These are phyloP conservation scores for Trichoderma lentiforme DNA, from an alignment of 2,329 filamentous ascomycete species.

Conservation along the genomic window DNA sequence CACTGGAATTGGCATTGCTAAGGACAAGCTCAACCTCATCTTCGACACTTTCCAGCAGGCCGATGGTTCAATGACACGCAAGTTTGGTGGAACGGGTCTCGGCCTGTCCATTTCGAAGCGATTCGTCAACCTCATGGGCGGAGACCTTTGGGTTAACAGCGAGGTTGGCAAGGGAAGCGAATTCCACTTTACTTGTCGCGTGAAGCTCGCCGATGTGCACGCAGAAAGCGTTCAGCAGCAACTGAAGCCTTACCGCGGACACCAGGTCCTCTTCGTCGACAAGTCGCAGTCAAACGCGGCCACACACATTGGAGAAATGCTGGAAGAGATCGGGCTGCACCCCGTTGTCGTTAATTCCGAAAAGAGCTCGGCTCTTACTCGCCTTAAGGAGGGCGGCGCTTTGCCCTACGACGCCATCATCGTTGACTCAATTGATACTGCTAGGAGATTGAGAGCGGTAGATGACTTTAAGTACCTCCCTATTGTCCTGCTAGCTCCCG, in stretches of 20 bases:
- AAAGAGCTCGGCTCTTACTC: conserved; percentile 58
- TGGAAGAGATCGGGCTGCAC: conserved; percentile 73
- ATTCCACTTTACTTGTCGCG: conserved; percentile 94
- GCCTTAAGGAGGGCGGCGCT: conserved; percentile 51
- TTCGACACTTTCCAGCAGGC: conserved; percentile 99
- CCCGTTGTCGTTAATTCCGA: conserved; percentile 82
- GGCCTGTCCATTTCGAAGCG: conserved; percentile 94
- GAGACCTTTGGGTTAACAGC: conserved; percentile 93
- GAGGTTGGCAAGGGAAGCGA: conserved; percentile 86
- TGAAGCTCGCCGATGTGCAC: conserved; percentile 78
- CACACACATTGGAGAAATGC: conserved; percentile 72
- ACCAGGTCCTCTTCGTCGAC: conserved; percentile 92
- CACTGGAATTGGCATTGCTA: conserved; percentile 93
- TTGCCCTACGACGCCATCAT: conserved; percentile 91
- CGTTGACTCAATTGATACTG: conserved; percentile 89
- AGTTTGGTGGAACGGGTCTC: conserved; percentile 92
- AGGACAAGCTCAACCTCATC: conserved; percentile 93
- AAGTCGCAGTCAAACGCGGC: conserved; percentile 78
- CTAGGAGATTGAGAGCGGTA: conserved; percentile 76
- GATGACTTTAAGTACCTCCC: conserved; percentile 98
- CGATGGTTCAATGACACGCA: conserved; percentile 91
- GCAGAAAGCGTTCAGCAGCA: conserved; percentile 75
- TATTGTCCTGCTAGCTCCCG: conserved; percentile 84
- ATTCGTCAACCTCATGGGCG: conserved; percentile 92
- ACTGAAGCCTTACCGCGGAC: conserved; percentile 84